Evolutionary conservation across 1,139 yeast genomes (phyloP).

Genomic region (Ogataea hybrid): DNA sequence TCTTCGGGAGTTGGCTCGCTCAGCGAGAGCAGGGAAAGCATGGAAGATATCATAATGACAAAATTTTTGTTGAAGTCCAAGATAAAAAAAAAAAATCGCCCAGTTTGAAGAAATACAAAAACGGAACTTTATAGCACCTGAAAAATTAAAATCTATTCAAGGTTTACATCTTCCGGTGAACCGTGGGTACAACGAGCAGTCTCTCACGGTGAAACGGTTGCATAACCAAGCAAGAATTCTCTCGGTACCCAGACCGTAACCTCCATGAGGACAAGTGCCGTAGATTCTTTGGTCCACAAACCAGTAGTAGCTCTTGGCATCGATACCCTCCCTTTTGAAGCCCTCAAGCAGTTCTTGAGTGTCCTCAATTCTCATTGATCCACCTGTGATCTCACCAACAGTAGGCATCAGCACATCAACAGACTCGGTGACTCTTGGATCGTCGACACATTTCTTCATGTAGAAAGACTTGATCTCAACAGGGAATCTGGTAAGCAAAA

Average conservation of each 20-base stretch:
- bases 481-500: constrained; percentile 91
- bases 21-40: constrained; percentile 53
- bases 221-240: constrained; percentile 98
- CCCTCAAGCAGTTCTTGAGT: constrained; percentile 84
- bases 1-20: constrained; percentile 46
- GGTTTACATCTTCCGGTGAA: constrained; percentile 98
- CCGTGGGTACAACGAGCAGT: constrained; percentile 96
- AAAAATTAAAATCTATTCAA: constrained; percentile 32
- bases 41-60: constrained; percentile 51
- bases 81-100: constrained; percentile 3
- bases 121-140: not conserved
- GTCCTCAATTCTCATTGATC: constrained; percentile 93
- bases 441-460: constrained; percentile 92
- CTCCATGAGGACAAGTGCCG: constrained; percentile 99
- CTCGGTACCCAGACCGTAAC: constrained; percentile 98
- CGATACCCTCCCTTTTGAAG: constrained; percentile 87
- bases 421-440: constrained; percentile 92
- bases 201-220: constrained; percentile 96
- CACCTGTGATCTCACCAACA: constrained; percentile 98
- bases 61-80: constrained; percentile 4
- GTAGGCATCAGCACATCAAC: constrained; percentile 98
- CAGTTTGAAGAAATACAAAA: not conserved
- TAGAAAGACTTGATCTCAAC: constrained; percentile 96
- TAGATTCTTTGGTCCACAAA: constrained; percentile 92
- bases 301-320: constrained; percentile 86